These are phyloP conservation scores for Tylopilus rubrobrunneus DNA, from an alignment of 768 basidiomycete genomes.

Conservation along the genomic window DNA sequence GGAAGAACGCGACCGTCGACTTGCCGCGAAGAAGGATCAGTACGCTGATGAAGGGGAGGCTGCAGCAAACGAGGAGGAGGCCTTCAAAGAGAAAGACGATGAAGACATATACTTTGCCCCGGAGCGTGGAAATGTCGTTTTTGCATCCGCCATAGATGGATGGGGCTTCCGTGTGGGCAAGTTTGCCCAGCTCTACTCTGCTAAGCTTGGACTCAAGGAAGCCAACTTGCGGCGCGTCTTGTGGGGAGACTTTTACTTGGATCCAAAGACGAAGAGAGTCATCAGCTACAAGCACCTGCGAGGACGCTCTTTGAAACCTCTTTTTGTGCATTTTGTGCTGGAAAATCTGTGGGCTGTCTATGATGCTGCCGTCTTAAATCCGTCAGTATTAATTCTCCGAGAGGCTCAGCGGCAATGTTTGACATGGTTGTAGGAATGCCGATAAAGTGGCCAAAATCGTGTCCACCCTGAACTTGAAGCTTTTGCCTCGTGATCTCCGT, in stretches of 20 bases:
- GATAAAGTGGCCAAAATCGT: conserved; percentile 91
- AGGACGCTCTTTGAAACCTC: conserved; percentile 83
- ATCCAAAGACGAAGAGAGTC: conserved; percentile 92
- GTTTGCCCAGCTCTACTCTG: conserved; percentile 89
- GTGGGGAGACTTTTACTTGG: conserved; percentile 97
- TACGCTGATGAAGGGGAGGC: conserved; percentile 65
- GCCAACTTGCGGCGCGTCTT: conserved; percentile 77
- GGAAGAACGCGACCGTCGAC: conserved; percentile 82
- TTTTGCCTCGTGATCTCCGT: conserved; percentile 84
- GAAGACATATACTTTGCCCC: conserved; percentile 98
- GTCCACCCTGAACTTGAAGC: conserved; percentile 72
- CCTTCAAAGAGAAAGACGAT: conserved; percentile 94
- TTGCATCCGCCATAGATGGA: conserved; percentile 92
- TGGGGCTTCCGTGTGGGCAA: conserved; percentile 96
- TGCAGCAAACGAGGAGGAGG: conserved; percentile 52
- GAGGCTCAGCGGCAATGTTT: neutral
- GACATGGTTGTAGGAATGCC: conserved; percentile 57
- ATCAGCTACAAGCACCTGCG: conserved; percentile 87
- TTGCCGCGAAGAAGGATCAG: conserved; percentile 71
- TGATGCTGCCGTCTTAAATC: conserved; percentile 81
- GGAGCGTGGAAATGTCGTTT: conserved; percentile 92
- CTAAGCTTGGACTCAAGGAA: conserved; percentile 89
- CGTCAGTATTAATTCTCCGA: conserved; percentile 52
- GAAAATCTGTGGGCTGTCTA: conserved; percentile 99
- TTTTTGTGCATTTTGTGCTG: conserved; percentile 96